phyloP scores from a whole-genome alignment of 768 basidiomycete species.

The Paxillus ammoniavirescens region DNA sequence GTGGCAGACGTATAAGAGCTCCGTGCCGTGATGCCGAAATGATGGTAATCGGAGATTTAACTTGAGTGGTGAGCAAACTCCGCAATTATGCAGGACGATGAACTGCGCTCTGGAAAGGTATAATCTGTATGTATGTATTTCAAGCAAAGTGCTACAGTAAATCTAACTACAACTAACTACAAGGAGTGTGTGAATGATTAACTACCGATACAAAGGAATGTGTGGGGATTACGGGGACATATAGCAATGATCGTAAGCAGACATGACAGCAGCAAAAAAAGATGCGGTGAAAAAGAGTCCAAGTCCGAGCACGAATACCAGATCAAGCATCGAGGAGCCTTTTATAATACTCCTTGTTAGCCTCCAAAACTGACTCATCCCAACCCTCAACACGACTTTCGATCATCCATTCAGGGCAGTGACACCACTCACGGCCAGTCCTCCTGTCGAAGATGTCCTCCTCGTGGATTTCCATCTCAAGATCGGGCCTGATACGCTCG shows the following conservation, averaged over 20 bases:
- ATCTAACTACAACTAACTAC: neutral
- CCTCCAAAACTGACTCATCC: constrained; percentile 5
- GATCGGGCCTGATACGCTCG: neutral
- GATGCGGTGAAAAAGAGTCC: too few relatives aligned
- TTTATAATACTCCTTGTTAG: neutral
- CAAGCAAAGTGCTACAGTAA: neutral
- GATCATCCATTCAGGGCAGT: constrained; percentile 11
- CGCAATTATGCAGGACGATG: too few relatives aligned
- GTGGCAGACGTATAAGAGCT: too few relatives aligned
- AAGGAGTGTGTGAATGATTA: neutral
- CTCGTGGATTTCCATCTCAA: neutral
- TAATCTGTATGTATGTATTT: too few relatives aligned
- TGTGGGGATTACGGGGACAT: neutral
- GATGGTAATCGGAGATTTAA: too few relatives aligned
- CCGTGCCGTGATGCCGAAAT: too few relatives aligned
- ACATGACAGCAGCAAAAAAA: neutral
- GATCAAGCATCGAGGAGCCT: too few relatives aligned
- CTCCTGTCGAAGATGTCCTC: neutral
- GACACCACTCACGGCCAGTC: constrained; percentile 6
- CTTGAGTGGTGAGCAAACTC: too few relatives aligned
- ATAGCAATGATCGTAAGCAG: neutral
- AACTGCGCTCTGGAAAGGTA: too few relatives aligned
- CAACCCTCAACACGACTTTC: constrained; percentile 4
- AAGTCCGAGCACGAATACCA: too few relatives aligned
- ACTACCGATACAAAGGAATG: neutral